Conservation (phyloP, 192 early-diverging fungal genomes). For the Coemansia sp. region DNA sequence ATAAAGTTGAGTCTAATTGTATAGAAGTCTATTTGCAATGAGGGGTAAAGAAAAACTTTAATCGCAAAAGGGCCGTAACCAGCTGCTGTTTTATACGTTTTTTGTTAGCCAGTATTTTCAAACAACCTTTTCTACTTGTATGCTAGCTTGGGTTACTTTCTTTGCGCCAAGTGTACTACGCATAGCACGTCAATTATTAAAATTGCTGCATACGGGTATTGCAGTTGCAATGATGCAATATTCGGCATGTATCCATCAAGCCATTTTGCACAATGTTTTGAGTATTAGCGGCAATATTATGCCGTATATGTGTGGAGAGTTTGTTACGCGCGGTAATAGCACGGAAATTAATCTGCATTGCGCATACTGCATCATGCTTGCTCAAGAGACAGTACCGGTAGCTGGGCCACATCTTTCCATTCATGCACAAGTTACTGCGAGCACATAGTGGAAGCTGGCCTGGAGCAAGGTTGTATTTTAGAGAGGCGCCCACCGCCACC, state of each 20-base stretch:
- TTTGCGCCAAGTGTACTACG: background rate
- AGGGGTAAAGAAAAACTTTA: constrained; percentile 7
- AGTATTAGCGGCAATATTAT: constrained; percentile 1
- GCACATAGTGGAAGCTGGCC: background rate
- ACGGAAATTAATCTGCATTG: background rate
- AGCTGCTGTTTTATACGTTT: constrained; percentile 6
- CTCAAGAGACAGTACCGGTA: background rate
- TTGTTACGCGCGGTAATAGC: background rate
- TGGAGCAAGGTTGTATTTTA: background rate
- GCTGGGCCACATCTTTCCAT: background rate
- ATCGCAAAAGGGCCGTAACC: constrained; percentile 1
- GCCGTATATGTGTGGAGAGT: constrained; percentile 11
- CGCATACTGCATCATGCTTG: background rate
- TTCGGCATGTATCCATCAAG: constrained; percentile 20
- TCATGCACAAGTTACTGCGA: background rate
- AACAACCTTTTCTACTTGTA: background rate
- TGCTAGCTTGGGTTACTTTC: background rate
- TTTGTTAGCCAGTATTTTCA: background rate
- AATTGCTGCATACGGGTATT: background rate
- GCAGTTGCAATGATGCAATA: constrained; percentile 4
- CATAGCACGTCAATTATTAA: background rate
- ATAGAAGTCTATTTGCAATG: constrained; percentile 5
- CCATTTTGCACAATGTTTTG: constrained; percentile 16
- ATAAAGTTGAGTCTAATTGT: background rate
- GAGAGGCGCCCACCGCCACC: background rate